Evolutionary conservation across 306 rosid genomes (phyloP).

Genomic region (Pterocarpus santalinus): DNA sequence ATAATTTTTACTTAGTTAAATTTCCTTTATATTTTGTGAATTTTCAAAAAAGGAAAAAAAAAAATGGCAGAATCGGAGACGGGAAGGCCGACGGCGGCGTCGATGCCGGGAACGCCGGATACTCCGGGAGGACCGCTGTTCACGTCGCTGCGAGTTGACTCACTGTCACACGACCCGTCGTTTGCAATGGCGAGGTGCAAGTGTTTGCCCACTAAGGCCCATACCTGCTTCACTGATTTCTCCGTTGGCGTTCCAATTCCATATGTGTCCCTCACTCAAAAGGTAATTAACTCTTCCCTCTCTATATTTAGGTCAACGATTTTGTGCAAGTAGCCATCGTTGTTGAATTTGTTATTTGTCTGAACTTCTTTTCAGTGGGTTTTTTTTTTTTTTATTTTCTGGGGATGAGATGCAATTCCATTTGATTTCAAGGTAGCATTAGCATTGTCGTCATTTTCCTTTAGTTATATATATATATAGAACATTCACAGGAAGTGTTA

Average conservation of each 20-base stretch:
- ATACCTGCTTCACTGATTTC: constrained; percentile 72
- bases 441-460: too few species aligned
- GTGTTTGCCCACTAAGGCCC: constrained; percentile 72
- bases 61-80: constrained; percentile 69
- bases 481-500: too few species aligned
- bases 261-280: constrained; percentile 74
- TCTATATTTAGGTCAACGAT: too few species aligned
- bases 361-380: too few species aligned
- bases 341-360: too few species aligned
- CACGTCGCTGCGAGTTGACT: constrained; percentile 72
- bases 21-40: background rate
- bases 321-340: background rate
- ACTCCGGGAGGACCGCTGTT: constrained; percentile 74
- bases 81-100: constrained; percentile 67
- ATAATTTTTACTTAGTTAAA: background rate
- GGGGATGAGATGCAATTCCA: too few species aligned
- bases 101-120: constrained; percentile 83
- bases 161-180: constrained; percentile 71
- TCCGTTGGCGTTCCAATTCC: constrained; percentile 60
- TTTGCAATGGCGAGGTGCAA: constrained; percentile 67
- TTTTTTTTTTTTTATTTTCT: too few species aligned
- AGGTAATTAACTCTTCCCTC: constrained; percentile 58
- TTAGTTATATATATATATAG: too few species aligned
- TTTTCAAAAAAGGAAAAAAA: background rate
- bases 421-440: too few species aligned